These are phyloP conservation scores for Fusarium haematococcum DNA, from an alignment of 2,329 filamentous ascomycete genomes.

Conservation along the genomic window DNA sequence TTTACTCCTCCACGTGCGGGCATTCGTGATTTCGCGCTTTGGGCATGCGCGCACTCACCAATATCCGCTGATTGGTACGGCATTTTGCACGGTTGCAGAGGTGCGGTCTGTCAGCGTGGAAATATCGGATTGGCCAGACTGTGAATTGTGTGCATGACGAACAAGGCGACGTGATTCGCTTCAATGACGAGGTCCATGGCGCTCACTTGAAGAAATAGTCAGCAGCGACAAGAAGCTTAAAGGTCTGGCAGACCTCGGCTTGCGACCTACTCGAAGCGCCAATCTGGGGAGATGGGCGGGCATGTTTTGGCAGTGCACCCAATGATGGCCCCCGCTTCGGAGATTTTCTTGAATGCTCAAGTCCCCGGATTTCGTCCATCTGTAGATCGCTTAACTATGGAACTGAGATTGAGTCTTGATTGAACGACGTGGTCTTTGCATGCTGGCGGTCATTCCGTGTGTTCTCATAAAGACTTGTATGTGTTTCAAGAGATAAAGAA, in stretches of 20 bases:
- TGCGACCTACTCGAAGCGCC: neutral
- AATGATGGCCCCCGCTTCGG: slow-evolving; percentile 1
- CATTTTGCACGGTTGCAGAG: neutral
- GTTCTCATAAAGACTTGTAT: neutral
- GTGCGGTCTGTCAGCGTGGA: neutral
- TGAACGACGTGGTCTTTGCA: neutral
- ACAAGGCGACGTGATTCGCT: neutral
- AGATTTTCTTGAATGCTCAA: neutral
- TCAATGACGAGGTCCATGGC: neutral
- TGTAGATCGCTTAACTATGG: slow-evolving; percentile 5
- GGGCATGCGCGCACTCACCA: neutral
- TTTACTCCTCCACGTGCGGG: neutral
- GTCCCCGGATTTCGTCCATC: neutral
- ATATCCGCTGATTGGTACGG: neutral
- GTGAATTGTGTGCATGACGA: neutral
- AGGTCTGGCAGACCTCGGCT: neutral
- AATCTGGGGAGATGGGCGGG: neutral
- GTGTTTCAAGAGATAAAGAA: neutral
- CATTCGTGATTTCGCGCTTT: neutral
- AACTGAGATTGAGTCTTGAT: neutral
- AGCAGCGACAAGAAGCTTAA: neutral
- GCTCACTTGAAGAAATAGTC: neutral
- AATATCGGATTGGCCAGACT: neutral
- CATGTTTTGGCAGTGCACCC: slow-evolving; percentile 1
- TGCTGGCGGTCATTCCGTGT: neutral